Evolutionary conservation across 2,329 filamentous ascomycete genomes (phyloP), one percentile per base, ranked within the genome.

Genomic region (Trichoderma guizhouense): DNA sequence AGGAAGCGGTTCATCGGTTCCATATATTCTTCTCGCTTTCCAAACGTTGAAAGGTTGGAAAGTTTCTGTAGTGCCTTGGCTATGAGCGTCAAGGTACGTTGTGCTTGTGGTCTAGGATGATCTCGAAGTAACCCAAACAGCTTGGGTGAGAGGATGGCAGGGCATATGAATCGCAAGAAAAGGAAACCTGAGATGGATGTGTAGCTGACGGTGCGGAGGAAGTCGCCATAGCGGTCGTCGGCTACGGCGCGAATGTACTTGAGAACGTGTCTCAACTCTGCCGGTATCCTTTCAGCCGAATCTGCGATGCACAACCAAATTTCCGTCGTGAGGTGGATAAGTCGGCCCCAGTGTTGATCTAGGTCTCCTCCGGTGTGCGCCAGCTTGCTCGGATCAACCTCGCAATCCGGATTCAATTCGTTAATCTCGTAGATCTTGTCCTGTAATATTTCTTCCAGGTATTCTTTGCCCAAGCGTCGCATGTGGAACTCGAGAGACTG

Each of bases 21-120:
- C 95, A 98, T 98, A 94, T 94, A 98, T n/a, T 92, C 90, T 81
- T 98, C 95, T 79, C 97, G 97, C 78, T 93, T 95, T 53, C 95
- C 95, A 79, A 98, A 98, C 0, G 90, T 94, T 2, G 93, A 93
- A 82, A 98, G 87, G 79, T 98, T 98, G 21, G 94, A 94, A 72
- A 98, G 86, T 18, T 94, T 95, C 82, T 98, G 95, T 9, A 98
- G 84, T 1, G 93, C 93, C 81, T 98, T 98, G 28, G 95, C 94
- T 72, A 98, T 95, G 64, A 98, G 87, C 0, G 95, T 98, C 68
- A 98, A 86, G 0, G 95, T 97, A 55, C 95, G 90, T 79, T 97
- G 93, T 12, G 95, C 93, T 68, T 91, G 91, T 30, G 91, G 89
- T 64, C 92, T 92, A 28, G 95, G 94, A 75, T 97, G 93, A 77